Evolutionary conservation across 2,329 filamentous ascomycete species (phyloP).

Genomic region (Sporothrix dimorphospora): DNA sequence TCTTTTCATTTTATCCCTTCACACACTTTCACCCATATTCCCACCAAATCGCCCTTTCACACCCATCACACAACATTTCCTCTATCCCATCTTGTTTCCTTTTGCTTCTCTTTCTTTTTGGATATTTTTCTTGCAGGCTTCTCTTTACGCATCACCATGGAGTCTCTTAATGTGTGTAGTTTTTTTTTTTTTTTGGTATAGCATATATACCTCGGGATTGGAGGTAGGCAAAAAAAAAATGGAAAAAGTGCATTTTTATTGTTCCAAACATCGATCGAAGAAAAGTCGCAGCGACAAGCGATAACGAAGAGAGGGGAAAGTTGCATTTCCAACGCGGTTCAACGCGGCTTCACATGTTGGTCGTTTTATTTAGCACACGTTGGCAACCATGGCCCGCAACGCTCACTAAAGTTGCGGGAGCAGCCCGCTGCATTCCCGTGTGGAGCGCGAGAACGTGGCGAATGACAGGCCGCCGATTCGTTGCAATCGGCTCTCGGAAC

Average conservation of each 20-base stretch:
- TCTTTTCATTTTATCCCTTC: neutral
- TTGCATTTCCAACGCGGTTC: neutral
- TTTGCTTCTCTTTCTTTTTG: neutral
- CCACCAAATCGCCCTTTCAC: neutral
- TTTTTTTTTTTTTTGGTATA: neutral
- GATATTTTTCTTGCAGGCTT: neutral
- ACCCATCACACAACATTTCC: neutral
- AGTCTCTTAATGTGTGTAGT: slow-evolving; percentile 15
- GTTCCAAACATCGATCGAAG: neutral
- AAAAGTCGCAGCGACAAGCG: slow-evolving; percentile 21
- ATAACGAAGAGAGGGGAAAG: neutral
- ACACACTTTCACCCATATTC: neutral
- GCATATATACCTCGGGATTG: neutral
- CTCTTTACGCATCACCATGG: slow-evolving; percentile 22
- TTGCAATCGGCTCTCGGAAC: neutral
- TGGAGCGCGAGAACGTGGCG: slow-evolving; percentile 21
- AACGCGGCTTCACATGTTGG: neutral
- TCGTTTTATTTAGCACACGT: neutral
- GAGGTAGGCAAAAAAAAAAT: slow-evolving; percentile 14
- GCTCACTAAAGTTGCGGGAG: neutral
- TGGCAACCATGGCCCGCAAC: too few species aligned
- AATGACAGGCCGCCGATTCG: slow-evolving; percentile 31
- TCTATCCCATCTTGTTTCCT: neutral
- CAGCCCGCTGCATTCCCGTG: slow-evolving; percentile 3
- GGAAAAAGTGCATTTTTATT: slow-evolving; percentile 2